Evolutionary conservation across 202 grass and related monocot species (phyloP).

Genomic region (Eragrostis tef): DNA sequence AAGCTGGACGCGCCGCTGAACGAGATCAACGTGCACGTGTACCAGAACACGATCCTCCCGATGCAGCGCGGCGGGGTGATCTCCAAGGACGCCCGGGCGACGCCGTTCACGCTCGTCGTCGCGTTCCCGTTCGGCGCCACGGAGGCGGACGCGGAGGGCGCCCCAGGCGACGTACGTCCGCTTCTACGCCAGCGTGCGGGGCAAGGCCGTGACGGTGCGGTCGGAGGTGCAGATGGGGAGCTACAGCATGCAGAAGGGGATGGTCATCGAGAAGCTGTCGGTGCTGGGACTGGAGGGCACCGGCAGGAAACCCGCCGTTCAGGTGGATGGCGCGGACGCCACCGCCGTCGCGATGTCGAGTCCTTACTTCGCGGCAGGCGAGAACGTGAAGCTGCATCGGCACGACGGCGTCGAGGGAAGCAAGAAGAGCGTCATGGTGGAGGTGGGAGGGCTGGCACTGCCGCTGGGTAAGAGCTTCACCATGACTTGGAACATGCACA

Average conservation of each 20-base stretch:
- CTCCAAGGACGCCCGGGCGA: constrained; percentile 65
- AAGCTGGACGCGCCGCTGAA: constrained; percentile 73
- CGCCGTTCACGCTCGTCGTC: constrained; percentile 85
- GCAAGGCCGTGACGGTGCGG: constrained; percentile 65
- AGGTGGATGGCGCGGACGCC: constrained; percentile 49
- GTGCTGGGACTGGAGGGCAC: constrained; percentile 71
- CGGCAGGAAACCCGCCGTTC: constrained; percentile 53
- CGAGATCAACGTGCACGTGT: constrained; percentile 86
- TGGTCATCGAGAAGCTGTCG: constrained; percentile 70
- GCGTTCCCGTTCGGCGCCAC: constrained; percentile 65
- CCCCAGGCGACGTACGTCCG: constrained; percentile 66
- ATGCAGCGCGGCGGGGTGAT: constrained; percentile 83
- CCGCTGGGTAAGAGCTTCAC: constrained; percentile 90
- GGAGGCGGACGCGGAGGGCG: constrained; percentile 61
- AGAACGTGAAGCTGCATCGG: not conserved
- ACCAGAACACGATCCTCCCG: constrained; percentile 75
- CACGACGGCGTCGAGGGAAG: constrained; percentile 41
- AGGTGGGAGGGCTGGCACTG: constrained; percentile 76
- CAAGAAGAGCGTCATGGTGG: constrained; percentile 59
- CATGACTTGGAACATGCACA: constrained; percentile 75
- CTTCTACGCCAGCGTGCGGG: constrained; percentile 65
- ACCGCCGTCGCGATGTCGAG: constrained; percentile 41
- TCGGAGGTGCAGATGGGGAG: constrained; percentile 66
- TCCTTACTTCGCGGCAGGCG: constrained; percentile 44
- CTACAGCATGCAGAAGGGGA: constrained; percentile 54